These are phyloP conservation scores for Aspergillus baeticus DNA, from an alignment of 495 filamentous ascomycete species.

Conservation along the genomic window DNA sequence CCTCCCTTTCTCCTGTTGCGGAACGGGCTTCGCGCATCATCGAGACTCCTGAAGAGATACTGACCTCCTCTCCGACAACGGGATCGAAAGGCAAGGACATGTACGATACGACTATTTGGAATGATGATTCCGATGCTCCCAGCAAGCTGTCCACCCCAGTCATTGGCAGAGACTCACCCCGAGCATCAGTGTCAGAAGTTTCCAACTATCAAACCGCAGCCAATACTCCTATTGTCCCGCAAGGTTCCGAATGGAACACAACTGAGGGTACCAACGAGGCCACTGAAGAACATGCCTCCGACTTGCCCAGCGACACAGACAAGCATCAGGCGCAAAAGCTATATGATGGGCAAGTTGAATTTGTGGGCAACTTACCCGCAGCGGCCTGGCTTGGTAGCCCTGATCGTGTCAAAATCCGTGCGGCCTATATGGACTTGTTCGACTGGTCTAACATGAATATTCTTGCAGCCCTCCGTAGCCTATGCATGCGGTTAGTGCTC, in stretches of 20 bases:
- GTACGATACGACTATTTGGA: conserved; percentile 38
- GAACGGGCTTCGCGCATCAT: conserved; percentile 20
- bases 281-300: conserved; percentile 24
- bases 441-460: conserved; percentile 84
- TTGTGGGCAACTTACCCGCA: conserved; percentile 71
- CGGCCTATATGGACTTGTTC: conserved; percentile 90
- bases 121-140: conserved; percentile 29
- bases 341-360: conserved; percentile 81
- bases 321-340: conserved; percentile 75
- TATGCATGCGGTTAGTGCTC: conserved; percentile 81
- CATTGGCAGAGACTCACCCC: conserved; percentile 39
- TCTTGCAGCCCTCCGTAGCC: conserved; percentile 69
- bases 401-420: conserved; percentile 63
- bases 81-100: conserved; percentile 23
- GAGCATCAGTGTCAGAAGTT: conserved; percentile 38
- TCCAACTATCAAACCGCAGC: conserved; percentile 50
- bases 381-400: conserved; percentile 85
- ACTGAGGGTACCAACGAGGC: conserved; percentile 21
- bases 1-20: conserved; percentile 29
- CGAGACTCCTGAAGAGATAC: conserved; percentile 17
- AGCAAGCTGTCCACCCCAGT: conserved; percentile 39
- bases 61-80: conserved; percentile 11
- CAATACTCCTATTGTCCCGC: conserved; percentile 37
- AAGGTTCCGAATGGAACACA: conserved; percentile 25
- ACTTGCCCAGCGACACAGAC: conserved; percentile 54